Evolutionary conservation across 2,329 filamentous ascomycete species (phyloP), one percentile per base, ranked within the genome.

Genomic region (Hymenoscyphus infarciens): DNA sequence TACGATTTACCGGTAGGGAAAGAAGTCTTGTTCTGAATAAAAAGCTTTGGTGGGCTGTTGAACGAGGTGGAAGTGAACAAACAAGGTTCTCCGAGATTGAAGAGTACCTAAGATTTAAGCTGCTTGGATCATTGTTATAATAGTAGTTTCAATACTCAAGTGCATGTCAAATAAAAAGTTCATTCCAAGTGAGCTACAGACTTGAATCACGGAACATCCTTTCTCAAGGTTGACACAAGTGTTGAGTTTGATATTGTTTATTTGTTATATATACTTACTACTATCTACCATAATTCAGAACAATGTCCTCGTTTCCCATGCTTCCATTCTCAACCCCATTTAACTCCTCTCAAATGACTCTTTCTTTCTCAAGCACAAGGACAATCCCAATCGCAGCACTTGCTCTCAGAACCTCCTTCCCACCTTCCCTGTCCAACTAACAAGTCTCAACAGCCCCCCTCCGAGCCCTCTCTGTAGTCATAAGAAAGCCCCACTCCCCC

Each of bases 401-500:
- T 73, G 71, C 68, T 73, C 63, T 70, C 68, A 57, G 67, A 69
- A 63, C 27, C 42, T 25, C 29, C 45, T 56, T 19, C 22, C 55
- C 10, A 6, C 56, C 7, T 35, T 33, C n/a, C n/a, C n/a, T n/a
- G n/a, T n/a, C n/a, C 57, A 16, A 13, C 27, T 74, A 81, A 68
- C 78, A 85, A 52, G 78, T 84, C 74, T 82, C 81, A 16, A 87
- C 80, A 3, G 77, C 77, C 2, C 76, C 83, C 49, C 75, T 83
- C 68, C 77, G 78, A 16, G 75, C 77, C 39, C 73, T 75, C 54
- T 75, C 77, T 2, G 81, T 80, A 0, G 69, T 68, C 75, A 86
- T 83, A 67, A 88, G 72, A 69, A 84, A 84, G 0, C 83, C 82
- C 85, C 85, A 88, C 73, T 87, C 85, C 5, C 83, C 83, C 49